Conservation (phyloP, 2,329 filamentous ascomycete species). For the Septoria linicola region DNA sequence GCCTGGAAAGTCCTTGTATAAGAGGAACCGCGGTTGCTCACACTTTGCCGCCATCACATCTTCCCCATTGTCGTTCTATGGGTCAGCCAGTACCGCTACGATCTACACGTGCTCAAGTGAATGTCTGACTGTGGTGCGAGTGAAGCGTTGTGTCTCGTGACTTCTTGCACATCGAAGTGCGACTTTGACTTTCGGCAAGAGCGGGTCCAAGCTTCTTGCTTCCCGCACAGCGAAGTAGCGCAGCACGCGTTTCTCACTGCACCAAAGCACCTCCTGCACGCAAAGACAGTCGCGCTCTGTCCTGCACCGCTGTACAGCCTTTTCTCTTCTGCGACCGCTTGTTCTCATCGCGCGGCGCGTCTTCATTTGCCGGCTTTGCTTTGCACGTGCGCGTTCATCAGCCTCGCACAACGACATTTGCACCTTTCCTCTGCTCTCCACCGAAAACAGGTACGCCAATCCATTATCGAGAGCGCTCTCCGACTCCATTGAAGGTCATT, state of each 20-base stretch:
- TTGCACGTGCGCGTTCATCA: not conserved
- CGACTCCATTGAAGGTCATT: no score
- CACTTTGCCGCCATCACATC: no score
- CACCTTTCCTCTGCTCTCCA: not conserved
- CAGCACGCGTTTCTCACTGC: conserved; percentile 3
- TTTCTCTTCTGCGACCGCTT: conserved; percentile 9
- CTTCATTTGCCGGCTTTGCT: no score
- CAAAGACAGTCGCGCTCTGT: conserved; percentile 4
- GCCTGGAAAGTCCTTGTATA: no score
- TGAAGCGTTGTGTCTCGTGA: not conserved
- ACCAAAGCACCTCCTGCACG: not conserved
- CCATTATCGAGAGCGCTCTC: not conserved
- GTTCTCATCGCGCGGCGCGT: conserved; percentile 15
- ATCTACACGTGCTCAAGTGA: no score
- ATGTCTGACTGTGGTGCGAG: not conserved
- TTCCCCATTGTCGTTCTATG: no score
- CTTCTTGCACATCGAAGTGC: no score
- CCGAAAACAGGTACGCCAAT: conserved; percentile 2
- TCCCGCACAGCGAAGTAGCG: not conserved
- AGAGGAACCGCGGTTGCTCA: no score
- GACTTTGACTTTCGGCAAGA: conserved; percentile 6
- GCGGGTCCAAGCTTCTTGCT: not conserved
- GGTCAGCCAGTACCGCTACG: no score
- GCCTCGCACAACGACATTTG: not conserved
- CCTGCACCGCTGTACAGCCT: not conserved